A percentile compares a stretch with the other conserved stretches of the same genome.
phyloP scores from a whole-genome alignment of 2,329 filamentous ascomycete genomes.

The Cordyceps pruinosa region DNA sequence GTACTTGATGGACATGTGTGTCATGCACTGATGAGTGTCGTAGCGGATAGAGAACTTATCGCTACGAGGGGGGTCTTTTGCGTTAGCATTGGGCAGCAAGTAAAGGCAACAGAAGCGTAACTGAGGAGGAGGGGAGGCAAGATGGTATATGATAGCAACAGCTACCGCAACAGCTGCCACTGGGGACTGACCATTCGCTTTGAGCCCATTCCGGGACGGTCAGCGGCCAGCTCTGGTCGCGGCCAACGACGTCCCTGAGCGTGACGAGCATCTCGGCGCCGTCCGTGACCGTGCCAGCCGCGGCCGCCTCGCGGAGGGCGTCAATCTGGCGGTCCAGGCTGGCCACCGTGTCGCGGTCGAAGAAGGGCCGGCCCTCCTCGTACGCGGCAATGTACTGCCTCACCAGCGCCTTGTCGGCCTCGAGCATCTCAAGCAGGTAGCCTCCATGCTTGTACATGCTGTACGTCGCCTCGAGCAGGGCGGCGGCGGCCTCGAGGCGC shows the following conservation, averaged over 20 bases:
- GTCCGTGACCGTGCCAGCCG: neutral
- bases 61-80: neutral
- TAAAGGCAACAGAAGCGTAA: neutral
- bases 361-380: neutral
- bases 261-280: neutral
- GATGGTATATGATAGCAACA: too few species aligned
- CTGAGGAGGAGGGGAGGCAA: neutral
- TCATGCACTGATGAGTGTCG: neutral
- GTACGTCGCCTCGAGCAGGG: neutral
- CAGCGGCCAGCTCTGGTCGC: neutral
- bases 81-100: neutral
- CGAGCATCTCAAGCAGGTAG: neutral
- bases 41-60: neutral
- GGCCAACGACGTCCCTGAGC: neutral
- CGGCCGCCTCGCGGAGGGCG: neutral
- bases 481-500: neutral
- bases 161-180: neutral
- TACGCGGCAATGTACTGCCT: neutral
- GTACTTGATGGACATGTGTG: neutral
- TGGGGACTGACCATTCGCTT: neutral
- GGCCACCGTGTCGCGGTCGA: neutral
- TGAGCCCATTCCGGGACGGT: too few species aligned
- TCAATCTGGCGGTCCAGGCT: constrained; percentile 3
- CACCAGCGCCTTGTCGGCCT: neutral
- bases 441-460: too few species aligned